phyloP scores from a whole-genome alignment of 306 rosid genomes.

The Prunus persica region Prunus_persica_NCBIv2 NC_034012.1:15720001-15720500 shows the following conservation, averaged over 20 bases:
- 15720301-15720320: slow-evolving; percentile 26
- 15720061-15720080: slow-evolving; percentile 43
- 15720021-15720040: slow-evolving; percentile 44
- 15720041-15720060: slow-evolving; percentile 37
- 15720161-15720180: slow-evolving; percentile 13
- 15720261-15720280: slow-evolving; percentile 47
- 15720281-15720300: slow-evolving; percentile 37
- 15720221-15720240: slow-evolving; percentile 41
- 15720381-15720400: slow-evolving; percentile 13
- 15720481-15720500: slow-evolving; percentile 13
- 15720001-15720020: slow-evolving; percentile 32
- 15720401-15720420: neutral
- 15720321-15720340: slow-evolving; percentile 18
- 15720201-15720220: slow-evolving; percentile 46
- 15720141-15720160: slow-evolving; percentile 10
- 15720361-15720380: slow-evolving; percentile 29
- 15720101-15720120: slow-evolving; percentile 55
- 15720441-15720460: neutral
- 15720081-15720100: slow-evolving; percentile 34
- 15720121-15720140: slow-evolving; percentile 36
- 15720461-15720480: neutral
- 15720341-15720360: slow-evolving; percentile 28
- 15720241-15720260: slow-evolving; percentile 37
- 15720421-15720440: slow-evolving; percentile 11
- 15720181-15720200: slow-evolving; percentile 36